Evolutionary conservation across 768 basidiomycete species (phyloP).

Genomic region (Tulasnella sp.): DNA sequence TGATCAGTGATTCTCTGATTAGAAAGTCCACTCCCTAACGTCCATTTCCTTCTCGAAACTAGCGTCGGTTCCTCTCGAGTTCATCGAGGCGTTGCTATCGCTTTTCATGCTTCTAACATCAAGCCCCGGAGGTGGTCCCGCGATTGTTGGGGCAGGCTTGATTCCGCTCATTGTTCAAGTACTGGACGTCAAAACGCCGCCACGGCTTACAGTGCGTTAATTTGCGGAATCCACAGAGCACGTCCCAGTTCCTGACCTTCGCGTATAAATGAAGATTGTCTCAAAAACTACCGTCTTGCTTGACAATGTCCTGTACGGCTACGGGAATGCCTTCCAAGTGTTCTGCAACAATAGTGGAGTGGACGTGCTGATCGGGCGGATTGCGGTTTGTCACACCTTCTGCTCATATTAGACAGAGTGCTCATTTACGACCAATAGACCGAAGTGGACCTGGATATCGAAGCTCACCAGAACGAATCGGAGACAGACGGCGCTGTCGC

Average conservation of each 20-base stretch:
- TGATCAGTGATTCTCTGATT: constrained; percentile 54
- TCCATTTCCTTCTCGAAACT: not conserved
- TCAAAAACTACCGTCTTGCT: constrained; percentile 87
- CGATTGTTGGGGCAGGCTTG: constrained; percentile 90
- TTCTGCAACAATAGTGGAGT: constrained; percentile 81
- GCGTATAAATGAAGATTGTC: constrained; percentile 34
- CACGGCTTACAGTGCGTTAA: constrained; percentile 41
- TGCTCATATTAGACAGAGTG: not conserved
- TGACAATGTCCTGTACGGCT: constrained; percentile 86
- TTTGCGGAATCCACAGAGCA: not conserved
- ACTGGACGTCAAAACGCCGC: constrained; percentile 62
- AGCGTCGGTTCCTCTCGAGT: constrained; percentile 26
- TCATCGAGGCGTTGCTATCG: constrained; percentile 63
- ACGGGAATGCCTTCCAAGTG: constrained; percentile 72
- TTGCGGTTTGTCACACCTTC: constrained; percentile 48
- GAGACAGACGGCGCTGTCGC: constrained; percentile 37
- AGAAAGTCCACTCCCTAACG: not conserved
- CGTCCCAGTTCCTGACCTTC: not conserved
- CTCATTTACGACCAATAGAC: constrained; percentile 31
- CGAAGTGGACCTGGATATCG: constrained; percentile 56
- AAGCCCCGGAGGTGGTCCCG: constrained; percentile 74
- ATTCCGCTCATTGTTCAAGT: constrained; percentile 83
- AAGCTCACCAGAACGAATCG: constrained; percentile 38
- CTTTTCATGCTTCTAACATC: constrained; percentile 83
- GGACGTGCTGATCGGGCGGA: constrained; percentile 70